Evolutionary conservation across 306 rosid species (phyloP).

Genomic region (Inga leiocalycina): DNA sequence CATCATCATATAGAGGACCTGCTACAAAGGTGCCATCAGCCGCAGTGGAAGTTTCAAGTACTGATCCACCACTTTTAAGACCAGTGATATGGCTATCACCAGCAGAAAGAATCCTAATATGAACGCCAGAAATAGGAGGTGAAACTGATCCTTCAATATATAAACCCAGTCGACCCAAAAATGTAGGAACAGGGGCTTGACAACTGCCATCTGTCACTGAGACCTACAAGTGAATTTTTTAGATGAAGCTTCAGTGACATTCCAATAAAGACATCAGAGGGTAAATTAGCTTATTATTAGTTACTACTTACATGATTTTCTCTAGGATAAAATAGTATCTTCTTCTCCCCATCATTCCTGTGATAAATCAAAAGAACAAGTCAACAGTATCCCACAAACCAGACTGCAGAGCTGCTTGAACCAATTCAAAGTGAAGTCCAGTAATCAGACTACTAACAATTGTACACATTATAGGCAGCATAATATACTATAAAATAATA

Average conservation of each 20-base stretch:
- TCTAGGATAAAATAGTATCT: slow-evolving; percentile 83
- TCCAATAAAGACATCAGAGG: slow-evolving; percentile 13
- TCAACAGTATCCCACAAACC: slow-evolving; percentile 36
- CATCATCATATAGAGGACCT: slow-evolving; percentile 90
- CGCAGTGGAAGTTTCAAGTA: slow-evolving; percentile 79
- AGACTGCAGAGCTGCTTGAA: slow-evolving; percentile 24
- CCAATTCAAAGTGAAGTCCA: slow-evolving; percentile 15
- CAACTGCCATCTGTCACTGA: slow-evolving; percentile 73
- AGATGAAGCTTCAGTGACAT: slow-evolving; percentile 33
- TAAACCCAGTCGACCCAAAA: slow-evolving; percentile 74
- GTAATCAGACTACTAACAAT: slow-evolving; percentile 8
- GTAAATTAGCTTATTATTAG: slow-evolving; percentile 35
- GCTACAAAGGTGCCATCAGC: slow-evolving; percentile 73
- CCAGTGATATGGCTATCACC: slow-evolving; percentile 71
- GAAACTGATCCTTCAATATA: slow-evolving; percentile 86
- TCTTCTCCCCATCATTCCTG: slow-evolving; percentile 71
- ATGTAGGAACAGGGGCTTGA: slow-evolving; percentile 74
- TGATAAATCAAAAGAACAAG: slow-evolving; percentile 31
- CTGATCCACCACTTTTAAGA: slow-evolving; percentile 70
- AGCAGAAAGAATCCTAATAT: slow-evolving; percentile 70
- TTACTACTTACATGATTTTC: slow-evolving; percentile 77
- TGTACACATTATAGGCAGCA: slow-evolving; percentile 11
- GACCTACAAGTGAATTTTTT: slow-evolving; percentile 52
- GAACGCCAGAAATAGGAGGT: slow-evolving; percentile 84
- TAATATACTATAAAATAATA: slow-evolving; percentile 8